Base-by-base conservation (phyloP, 306 rosid species). In the Malus sieversii region DNA sequence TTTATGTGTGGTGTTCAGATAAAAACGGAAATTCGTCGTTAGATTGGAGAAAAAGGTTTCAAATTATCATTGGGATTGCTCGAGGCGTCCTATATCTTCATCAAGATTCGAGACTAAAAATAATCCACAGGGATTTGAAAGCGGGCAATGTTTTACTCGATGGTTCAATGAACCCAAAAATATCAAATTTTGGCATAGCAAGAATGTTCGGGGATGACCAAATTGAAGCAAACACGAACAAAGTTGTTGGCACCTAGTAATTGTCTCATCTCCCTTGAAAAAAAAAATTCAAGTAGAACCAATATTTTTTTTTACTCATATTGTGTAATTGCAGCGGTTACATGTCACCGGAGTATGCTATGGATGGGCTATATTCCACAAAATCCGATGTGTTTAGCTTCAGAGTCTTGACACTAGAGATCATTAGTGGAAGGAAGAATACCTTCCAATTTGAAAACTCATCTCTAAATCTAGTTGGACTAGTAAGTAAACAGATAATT, bases 101-200 rank as follows among this genome's bases (percentile, higher is more conserved):
- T 78, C 94, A 82, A 8, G 94, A 88, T 80, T 91, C 95, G 1
- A 84, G 92, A 68, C 72, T 91, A 33, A 83, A 86, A 81, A 85
- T 91, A 65, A 86, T 89, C 67, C 92, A 87, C 30, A 82, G 92
- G 74, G 92, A 91, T 58, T 18, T 91, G 25, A 91, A 91, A 78
- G 92, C 90, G 4, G 82, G 92, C 72, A 91, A 91, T 78, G 85
- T 91, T 14, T 72, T 91, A 70, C 30, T 91, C 4, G 95, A 89
- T 70, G 74, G 80, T 51, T 32, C 80, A 70, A 69, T 89, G 83
- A 83, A 83, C 68, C 94, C 91, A 4, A 91, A 89, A 81, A 89
- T 91, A 62, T 84, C 97, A 30, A 93, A 91, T 66, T 91, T 89
- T 46, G 97, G 97, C 9, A 82, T 89, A 90, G 97, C 97, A 68